A percentile compares a stretch with the other conserved stretches of the same genome.
Conservation (phyloP, 495 filamentous ascomycete genomes). For the Clavariopsis aquatica region DNA sequence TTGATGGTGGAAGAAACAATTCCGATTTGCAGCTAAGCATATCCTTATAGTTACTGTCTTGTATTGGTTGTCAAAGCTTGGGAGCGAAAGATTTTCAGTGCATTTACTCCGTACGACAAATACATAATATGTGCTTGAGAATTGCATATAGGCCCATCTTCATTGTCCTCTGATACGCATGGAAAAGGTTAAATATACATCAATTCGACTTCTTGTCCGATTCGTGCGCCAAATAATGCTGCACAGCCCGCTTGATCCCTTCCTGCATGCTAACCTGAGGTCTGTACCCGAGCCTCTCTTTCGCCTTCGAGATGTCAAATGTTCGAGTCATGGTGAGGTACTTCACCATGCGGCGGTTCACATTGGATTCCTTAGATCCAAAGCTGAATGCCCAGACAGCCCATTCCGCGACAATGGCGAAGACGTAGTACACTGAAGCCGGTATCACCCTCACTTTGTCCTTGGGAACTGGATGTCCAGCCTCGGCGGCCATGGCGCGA, state of each 20-base stretch:
- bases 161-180: not conserved
- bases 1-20: not conserved
- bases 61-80: not conserved
- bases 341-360: not conserved
- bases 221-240: not conserved
- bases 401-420: conserved; percentile 8
- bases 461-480: conserved; percentile 3
- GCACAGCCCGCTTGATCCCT: conserved; percentile 4
- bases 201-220: not conserved
- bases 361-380: not conserved
- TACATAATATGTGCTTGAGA: not conserved
- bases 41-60: not conserved
- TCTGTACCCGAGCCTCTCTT: conserved; percentile 9
- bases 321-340: not conserved
- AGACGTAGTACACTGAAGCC: not conserved
- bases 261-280: conserved; percentile 14
- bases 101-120: not conserved
- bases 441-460: conserved; percentile 4
- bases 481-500: conserved; percentile 3
- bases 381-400: not conserved
- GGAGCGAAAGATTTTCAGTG: not conserved
- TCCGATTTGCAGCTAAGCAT: not conserved
- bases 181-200: not conserved
- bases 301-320: conserved; percentile 15
- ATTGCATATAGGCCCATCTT: not conserved